phyloP scores from a whole-genome alignment of 805 yeast genomes.

The Lipomyces sp. region DNA sequence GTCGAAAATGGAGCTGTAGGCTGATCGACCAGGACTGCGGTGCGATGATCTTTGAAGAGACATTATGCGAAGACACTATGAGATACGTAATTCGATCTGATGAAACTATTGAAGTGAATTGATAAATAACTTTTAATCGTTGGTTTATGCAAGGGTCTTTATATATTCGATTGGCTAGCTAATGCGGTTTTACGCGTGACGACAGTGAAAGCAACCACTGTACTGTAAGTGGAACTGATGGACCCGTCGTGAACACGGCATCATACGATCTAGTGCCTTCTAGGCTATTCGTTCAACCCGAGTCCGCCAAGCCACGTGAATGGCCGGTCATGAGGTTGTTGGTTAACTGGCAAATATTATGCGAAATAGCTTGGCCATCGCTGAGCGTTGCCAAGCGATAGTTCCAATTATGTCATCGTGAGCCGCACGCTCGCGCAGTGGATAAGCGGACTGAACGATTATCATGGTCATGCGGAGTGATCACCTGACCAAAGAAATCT shows the following conservation, averaged over 20 bases:
- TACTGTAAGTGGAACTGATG: no score
- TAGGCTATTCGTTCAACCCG: background rate
- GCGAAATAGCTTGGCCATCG: background rate
- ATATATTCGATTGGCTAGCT: background rate
- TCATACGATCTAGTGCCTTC: background rate
- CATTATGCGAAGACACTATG: background rate
- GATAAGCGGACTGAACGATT: no score
- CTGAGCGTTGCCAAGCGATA: background rate
- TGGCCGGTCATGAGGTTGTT: background rate
- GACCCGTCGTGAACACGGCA: background rate
- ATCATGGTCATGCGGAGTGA: no score
- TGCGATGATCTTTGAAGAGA: background rate
- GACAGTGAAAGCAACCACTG: no score
- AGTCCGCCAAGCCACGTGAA: background rate
- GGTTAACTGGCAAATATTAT: background rate
- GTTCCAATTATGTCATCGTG: background rate
- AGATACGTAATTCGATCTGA: background rate
- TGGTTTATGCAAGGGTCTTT: background rate
- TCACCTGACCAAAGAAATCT: no score
- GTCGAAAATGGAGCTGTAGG: constrained; percentile 1
- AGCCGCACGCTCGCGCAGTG: no score
- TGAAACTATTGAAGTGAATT: background rate
- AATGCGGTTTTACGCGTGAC: no score
- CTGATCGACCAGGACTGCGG: background rate
- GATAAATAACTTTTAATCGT: background rate